phyloP scores from a whole-genome alignment of 805 yeast species.

The Zygotorulaspora sp. region DNA sequence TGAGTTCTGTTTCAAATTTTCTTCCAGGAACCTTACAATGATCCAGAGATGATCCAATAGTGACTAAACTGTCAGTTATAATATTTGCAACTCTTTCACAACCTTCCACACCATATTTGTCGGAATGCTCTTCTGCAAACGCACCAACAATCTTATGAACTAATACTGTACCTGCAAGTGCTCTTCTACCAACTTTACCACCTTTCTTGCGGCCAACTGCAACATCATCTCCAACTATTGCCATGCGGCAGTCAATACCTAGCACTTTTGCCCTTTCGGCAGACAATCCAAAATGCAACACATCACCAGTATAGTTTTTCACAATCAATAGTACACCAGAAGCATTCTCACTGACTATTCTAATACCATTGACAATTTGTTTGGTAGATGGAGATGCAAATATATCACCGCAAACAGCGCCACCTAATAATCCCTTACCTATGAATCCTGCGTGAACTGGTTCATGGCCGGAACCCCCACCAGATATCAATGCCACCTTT shows the following conservation, averaged over 20 bases:
- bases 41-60: constrained; percentile 85
- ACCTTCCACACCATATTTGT: constrained; percentile 45
- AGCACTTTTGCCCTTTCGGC: constrained; percentile 80
- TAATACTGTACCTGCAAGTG: constrained; percentile 83
- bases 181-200: constrained; percentile 90
- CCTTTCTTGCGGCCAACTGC: constrained; percentile 90
- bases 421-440: constrained; percentile 76
- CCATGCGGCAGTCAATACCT: constrained; percentile 67
- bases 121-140: constrained; percentile 43
- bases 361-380: constrained; percentile 68
- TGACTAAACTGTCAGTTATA: constrained; percentile 64
- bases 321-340: constrained; percentile 72
- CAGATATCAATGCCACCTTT: constrained; percentile 72
- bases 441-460: constrained; percentile 91
- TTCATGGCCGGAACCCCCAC: constrained; percentile 97
- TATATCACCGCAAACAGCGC: constrained; percentile 86
- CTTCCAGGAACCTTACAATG: constrained; percentile 89
- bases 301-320: constrained; percentile 93
- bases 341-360: constrained; percentile 34
- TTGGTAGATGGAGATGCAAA: constrained; percentile 94
- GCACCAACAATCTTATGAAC: constrained; percentile 87
- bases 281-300: constrained; percentile 86
- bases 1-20: constrained; percentile 49
- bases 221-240: constrained; percentile 85
- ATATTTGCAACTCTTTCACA: constrained; percentile 56